Conservation (phyloP, 495 filamentous ascomycete genomes). For the Hyaloscypha variabilis region DNA sequence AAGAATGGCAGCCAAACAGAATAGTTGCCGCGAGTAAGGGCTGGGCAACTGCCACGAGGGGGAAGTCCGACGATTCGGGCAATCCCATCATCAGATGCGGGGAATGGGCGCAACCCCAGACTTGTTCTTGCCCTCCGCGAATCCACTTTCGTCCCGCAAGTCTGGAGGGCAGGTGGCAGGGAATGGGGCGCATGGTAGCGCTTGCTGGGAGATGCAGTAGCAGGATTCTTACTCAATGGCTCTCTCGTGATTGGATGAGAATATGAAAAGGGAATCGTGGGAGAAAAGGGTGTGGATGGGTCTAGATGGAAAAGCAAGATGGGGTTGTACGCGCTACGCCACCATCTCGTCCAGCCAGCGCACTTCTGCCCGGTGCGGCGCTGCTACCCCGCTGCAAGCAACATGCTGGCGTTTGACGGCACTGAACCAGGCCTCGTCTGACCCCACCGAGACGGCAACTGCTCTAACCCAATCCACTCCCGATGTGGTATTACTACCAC, state of each 20-base stretch:
- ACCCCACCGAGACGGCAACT: not conserved
- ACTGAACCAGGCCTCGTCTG: not conserved
- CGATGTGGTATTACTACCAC: conserved; percentile 10
- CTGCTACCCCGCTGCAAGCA: too few relatives aligned
- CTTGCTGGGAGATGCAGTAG: not conserved
- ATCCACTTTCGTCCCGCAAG: not conserved
- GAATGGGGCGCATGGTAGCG: not conserved
- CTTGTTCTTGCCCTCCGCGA: not conserved
- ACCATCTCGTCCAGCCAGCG: too few relatives aligned
- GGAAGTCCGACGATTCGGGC: not conserved
- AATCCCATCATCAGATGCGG: conserved; percentile 1
- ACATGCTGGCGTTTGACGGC: not conserved
- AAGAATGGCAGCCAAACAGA: not conserved
- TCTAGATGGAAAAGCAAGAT: not conserved
- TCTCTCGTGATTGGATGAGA: not conserved
- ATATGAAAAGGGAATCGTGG: not conserved
- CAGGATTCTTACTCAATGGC: not conserved
- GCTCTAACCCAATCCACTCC: conserved; percentile 9
- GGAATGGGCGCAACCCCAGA: conserved; percentile 2
- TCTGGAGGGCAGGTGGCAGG: not conserved
- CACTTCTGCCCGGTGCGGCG: too few relatives aligned
- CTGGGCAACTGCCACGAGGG: not conserved
- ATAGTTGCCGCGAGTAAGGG: conserved; percentile 1
- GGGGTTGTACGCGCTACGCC: not conserved
- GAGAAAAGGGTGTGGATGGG: not conserved